Evolutionary conservation across 2,329 filamentous ascomycete genomes (phyloP).

Genomic region (Graphiopsis chlorocephala): DNA sequence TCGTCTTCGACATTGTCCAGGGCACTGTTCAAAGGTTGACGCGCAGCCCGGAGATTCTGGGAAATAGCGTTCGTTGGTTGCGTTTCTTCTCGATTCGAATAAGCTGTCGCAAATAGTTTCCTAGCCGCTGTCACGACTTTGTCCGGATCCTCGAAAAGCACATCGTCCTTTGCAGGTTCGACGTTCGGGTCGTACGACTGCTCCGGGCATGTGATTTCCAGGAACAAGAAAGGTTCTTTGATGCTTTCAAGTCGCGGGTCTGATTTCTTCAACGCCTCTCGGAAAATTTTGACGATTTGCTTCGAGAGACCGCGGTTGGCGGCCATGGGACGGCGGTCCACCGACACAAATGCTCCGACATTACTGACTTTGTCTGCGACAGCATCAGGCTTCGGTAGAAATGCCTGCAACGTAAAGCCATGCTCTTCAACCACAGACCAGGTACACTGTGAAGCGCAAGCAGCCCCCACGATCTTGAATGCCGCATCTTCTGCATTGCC

Average conservation of each 20-base stretch:
- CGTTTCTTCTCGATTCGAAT: constrained; percentile 2
- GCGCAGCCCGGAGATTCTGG: background rate
- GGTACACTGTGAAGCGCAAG: constrained; percentile 55
- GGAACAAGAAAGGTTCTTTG: constrained; percentile 59
- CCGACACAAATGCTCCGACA: constrained; percentile 58
- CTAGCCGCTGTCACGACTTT: constrained; percentile 44
- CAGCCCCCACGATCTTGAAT: constrained; percentile 59
- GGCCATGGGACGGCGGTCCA: constrained; percentile 66
- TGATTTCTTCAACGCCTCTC: constrained; percentile 44
- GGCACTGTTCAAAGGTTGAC: too few relatives aligned
- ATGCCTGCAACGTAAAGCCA: constrained; percentile 53
- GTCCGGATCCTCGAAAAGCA: constrained; percentile 62
- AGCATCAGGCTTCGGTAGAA: constrained; percentile 55
- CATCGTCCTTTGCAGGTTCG: constrained; percentile 68
- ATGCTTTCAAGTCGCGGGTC: constrained; percentile 29
- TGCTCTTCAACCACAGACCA: constrained; percentile 37
- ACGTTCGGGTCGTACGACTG: constrained; percentile 70
- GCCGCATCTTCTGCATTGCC: constrained; percentile 57
- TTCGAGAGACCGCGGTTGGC: constrained; percentile 56
- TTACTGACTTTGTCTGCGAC: constrained; percentile 39
- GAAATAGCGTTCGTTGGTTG: background rate
- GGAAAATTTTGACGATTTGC: constrained; percentile 56
- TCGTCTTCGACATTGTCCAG: background rate
- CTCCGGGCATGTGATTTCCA: constrained; percentile 61
- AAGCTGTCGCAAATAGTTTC: constrained; percentile 41